These are phyloP conservation scores for Globisporangium mamillatum DNA, from an alignment of 352 stramenopile species.

Conservation along the genomic window DNA sequence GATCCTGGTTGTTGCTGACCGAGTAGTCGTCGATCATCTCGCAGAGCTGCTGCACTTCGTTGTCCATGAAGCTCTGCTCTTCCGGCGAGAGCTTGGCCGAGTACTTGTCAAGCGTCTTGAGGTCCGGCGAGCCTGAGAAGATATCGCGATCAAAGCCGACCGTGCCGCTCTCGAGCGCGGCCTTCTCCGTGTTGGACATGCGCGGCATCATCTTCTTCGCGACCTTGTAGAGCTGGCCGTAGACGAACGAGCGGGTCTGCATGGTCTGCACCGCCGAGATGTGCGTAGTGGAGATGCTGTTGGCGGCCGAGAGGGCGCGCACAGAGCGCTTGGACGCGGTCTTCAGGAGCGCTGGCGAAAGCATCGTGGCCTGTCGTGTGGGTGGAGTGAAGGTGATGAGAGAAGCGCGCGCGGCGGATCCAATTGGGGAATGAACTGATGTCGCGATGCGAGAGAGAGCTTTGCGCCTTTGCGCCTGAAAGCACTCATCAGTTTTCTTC, in stretches of 20 bases:
- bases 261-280: conserved; percentile 45
- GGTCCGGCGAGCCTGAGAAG: conserved; percentile 91
- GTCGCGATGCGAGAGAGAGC: not conserved
- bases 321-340: conserved; percentile 36
- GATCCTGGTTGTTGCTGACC: conserved; percentile 90
- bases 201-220: conserved; percentile 94
- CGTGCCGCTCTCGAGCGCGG: conserved; percentile 93
- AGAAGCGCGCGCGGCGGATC: not conserved
- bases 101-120: conserved; percentile 94
- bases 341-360: conserved; percentile 40
- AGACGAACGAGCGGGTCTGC: conserved; percentile 76
- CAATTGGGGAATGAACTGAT: conserved; percentile 14
- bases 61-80: conserved; percentile 95
- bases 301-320: conserved; percentile 13
- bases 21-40: conserved; percentile 96
- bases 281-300: not conserved
- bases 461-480: not conserved
- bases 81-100: conserved; percentile 89
- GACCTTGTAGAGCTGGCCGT: conserved; percentile 91
- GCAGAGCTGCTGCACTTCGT: conserved; percentile 94
- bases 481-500: not conserved
- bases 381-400: not conserved
- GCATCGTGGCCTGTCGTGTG: conserved; percentile 18
- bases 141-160: conserved; percentile 98
- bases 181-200: conserved; percentile 95